Conservation (phyloP, 345 rosid genomes). For the Hypericum perforatum region DNA sequence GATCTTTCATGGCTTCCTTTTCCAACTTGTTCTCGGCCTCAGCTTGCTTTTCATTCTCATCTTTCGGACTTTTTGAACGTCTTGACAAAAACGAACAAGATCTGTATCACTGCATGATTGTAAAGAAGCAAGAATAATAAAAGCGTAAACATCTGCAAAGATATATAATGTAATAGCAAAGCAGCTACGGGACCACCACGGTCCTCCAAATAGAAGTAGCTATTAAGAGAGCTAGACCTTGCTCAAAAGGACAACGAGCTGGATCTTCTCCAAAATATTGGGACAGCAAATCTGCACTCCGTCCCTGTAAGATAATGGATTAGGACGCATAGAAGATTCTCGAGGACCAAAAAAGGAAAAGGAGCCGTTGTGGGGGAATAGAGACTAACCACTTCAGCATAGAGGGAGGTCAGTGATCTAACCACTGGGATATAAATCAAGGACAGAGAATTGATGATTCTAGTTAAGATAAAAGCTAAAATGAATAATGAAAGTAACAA, state of each 20-base stretch:
- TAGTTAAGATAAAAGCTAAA: no score
- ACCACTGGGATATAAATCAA: conserved; percentile 15
- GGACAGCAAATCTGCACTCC: conserved; percentile 88
- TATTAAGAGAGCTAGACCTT: conserved; percentile 39
- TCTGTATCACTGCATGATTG: conserved; percentile 68
- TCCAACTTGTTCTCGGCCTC: conserved; percentile 86
- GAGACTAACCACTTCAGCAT: conserved; percentile 75
- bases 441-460: no score
- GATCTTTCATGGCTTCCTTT: conserved; percentile 76
- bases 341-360: background rate
- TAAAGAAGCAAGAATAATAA: no score
- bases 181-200: no score
- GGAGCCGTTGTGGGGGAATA: no score
- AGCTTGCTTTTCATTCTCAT: conserved; percentile 70
- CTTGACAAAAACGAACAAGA: conserved; percentile 65
- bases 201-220: background rate
- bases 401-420: conserved; percentile 58
- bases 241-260: conserved; percentile 93
- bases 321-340: conserved; percentile 5
- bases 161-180: no score
- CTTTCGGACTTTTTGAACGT: conserved; percentile 79
- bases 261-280: conserved; percentile 99
- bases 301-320: conserved; percentile 50
- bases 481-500: no score
- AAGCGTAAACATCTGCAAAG: background rate